A percentile compares a stretch with the other conserved stretches of the same genome.
Conservation (phyloP, 352 stramenopile genomes). For the Phytophthora crassamura region DNA sequence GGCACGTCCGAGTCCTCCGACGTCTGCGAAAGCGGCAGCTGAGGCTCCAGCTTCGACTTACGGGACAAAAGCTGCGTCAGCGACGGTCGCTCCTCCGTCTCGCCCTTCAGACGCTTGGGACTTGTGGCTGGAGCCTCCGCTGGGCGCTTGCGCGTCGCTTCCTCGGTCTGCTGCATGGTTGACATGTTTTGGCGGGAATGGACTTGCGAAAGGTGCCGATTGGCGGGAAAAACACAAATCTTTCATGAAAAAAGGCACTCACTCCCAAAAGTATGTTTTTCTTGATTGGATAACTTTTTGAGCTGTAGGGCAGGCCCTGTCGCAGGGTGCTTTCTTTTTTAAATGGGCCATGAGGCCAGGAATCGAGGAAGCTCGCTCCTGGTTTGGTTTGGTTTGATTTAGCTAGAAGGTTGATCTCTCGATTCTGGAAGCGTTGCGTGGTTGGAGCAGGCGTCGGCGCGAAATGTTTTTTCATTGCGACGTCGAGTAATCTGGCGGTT, state of each 20-base stretch:
- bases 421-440: too few relatives aligned
- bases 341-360: too few relatives aligned
- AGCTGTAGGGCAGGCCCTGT: too few relatives aligned
- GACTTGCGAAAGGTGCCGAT: background rate
- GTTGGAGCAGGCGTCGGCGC: too few relatives aligned
- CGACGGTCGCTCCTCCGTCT: constrained; percentile 6
- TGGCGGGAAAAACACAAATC: background rate
- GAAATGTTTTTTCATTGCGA: too few relatives aligned
- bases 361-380: too few relatives aligned
- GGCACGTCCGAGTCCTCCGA: constrained; percentile 30
- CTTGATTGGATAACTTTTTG: too few relatives aligned
- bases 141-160: constrained; percentile 29
- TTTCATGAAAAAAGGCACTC: background rate
- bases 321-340: too few relatives aligned
- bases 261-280: too few relatives aligned
- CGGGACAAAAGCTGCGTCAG: constrained; percentile 34
- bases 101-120: constrained; percentile 30
- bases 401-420: too few relatives aligned
- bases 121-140: background rate
- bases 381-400: too few relatives aligned
- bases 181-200: constrained; percentile 23
- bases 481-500: background rate
- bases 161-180: constrained; percentile 21
- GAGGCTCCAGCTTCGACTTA: constrained; percentile 21
- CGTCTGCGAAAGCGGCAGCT: constrained; percentile 23